These are phyloP conservation scores for Camellia oleifera DNA, from an alignment of 179 eudicot species.

Conservation along the genomic window DNA sequence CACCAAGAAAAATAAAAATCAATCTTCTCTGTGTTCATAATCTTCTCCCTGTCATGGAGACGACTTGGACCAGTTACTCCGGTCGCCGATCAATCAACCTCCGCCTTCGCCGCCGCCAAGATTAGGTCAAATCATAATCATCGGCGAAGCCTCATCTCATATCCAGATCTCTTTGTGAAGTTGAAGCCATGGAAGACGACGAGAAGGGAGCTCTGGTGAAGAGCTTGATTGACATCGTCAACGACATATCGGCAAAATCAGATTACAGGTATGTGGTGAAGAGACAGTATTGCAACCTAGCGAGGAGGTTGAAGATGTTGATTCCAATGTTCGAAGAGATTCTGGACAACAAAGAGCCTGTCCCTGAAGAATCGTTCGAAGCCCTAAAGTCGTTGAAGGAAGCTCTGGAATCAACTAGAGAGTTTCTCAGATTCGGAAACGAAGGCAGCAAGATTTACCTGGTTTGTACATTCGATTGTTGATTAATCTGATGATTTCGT, in stretches of 20 bases:
- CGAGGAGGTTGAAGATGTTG: slow-evolving; percentile 74
- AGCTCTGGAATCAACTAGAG: slow-evolving; percentile 52
- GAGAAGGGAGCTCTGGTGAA: slow-evolving; percentile 45
- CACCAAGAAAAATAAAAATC: neutral
- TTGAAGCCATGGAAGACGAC: slow-evolving; percentile 51
- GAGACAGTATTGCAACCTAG: slow-evolving; percentile 70
- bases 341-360: slow-evolving; percentile 43
- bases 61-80: slow-evolving; percentile 19
- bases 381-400: slow-evolving; percentile 33
- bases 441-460: slow-evolving; percentile 81
- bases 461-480: slow-evolving; percentile 32
- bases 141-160: neutral
- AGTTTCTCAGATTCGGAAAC: slow-evolving; percentile 64
- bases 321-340: slow-evolving; percentile 90
- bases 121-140: neutral
- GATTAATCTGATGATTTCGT: neutral
- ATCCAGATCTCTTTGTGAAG: slow-evolving; percentile 3
- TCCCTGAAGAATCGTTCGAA: slow-evolving; percentile 34
- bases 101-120: neutral
- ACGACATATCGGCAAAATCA: slow-evolving; percentile 56
- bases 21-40: slow-evolving; percentile 2
- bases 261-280: slow-evolving; percentile 55
- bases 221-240: slow-evolving; percentile 48
- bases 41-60: slow-evolving; percentile 28
- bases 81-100: slow-evolving; percentile 9